These are phyloP conservation scores for Leptomonas seymouri DNA, from an alignment of 208 protist genomes.

Conservation along the genomic window DNA sequence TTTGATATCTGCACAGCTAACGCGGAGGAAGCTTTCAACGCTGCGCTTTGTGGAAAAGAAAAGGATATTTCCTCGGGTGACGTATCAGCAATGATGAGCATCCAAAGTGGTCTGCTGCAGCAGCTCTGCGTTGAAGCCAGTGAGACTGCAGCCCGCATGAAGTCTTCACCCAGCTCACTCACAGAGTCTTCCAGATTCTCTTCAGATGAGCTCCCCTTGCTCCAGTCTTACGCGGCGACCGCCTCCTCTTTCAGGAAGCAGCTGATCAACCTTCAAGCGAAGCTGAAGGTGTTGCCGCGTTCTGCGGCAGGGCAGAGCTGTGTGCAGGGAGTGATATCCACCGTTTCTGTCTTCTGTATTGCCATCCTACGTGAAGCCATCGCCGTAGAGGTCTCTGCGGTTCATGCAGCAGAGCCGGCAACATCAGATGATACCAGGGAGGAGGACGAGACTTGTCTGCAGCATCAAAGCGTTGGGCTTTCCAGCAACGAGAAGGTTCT, in stretches of 20 bases:
- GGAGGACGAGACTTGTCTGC: not conserved
- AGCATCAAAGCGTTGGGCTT: not conserved
- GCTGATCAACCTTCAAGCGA: constrained; percentile 1
- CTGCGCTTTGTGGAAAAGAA: not conserved
- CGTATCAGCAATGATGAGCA: not conserved
- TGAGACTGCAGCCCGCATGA: not conserved
- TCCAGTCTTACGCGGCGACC: not conserved
- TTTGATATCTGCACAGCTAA: constrained; percentile 2
- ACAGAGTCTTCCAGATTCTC: too few relatives aligned
- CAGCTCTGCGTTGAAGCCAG: not conserved
- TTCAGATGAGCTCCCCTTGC: not conserved
- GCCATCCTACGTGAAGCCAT: not conserved
- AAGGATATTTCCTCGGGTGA: not conserved
- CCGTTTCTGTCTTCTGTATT: not conserved
- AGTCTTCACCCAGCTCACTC: not conserved
- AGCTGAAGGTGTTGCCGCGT: not conserved
- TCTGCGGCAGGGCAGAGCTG: not conserved
- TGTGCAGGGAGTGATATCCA: constrained; percentile 1
- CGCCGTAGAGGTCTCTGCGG: not conserved
- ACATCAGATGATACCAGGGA: not conserved
- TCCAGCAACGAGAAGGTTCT: not conserved
- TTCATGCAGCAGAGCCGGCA: not conserved
- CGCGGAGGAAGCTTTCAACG: not conserved
- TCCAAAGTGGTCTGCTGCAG: not conserved
- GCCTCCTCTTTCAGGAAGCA: not conserved